Evolutionary conservation across 306 rosid genomes (phyloP).

Genomic region (Vicia sativa): DNA sequence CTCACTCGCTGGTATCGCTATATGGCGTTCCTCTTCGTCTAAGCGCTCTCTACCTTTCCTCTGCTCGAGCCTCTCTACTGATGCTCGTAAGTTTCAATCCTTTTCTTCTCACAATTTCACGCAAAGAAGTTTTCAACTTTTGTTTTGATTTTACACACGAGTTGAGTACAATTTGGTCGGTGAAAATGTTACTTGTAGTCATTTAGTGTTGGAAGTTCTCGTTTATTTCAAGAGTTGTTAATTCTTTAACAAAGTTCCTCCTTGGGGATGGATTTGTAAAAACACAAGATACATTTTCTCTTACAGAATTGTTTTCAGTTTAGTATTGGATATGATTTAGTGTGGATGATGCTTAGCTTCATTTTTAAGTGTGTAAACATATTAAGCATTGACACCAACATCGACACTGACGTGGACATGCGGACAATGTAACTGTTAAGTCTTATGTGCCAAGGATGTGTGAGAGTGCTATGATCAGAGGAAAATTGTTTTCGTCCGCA

Average conservation of each 20-base stretch:
- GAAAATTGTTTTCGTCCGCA: too few relatives aligned
- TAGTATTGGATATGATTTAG: not conserved
- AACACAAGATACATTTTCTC: not conserved
- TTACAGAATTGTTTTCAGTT: not conserved
- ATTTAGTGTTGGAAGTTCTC: not conserved
- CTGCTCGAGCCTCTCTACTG: conserved; percentile 65
- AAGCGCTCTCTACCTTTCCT: conserved; percentile 68
- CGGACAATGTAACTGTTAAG: too few relatives aligned
- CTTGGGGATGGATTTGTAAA: not conserved
- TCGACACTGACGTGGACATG: too few relatives aligned
- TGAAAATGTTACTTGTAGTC: not conserved
- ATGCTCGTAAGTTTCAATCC: conserved; percentile 45
- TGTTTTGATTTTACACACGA: not conserved
- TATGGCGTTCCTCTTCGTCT: conserved; percentile 56
- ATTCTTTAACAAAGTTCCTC: not conserved
- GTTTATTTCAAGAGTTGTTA: not conserved
- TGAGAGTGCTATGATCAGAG: too few relatives aligned
- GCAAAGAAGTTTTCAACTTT: not conserved
- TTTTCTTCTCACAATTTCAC: not conserved
- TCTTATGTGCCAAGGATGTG: too few relatives aligned
- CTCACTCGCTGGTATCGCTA: conserved; percentile 56
- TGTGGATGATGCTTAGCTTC: not conserved
- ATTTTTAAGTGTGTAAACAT: conserved; percentile 1
- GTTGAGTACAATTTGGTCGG: not conserved
- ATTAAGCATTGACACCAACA: too few relatives aligned